Evolutionary conservation across 345 rosid species (phyloP).

Genomic region (Garcia nutans): DNA sequence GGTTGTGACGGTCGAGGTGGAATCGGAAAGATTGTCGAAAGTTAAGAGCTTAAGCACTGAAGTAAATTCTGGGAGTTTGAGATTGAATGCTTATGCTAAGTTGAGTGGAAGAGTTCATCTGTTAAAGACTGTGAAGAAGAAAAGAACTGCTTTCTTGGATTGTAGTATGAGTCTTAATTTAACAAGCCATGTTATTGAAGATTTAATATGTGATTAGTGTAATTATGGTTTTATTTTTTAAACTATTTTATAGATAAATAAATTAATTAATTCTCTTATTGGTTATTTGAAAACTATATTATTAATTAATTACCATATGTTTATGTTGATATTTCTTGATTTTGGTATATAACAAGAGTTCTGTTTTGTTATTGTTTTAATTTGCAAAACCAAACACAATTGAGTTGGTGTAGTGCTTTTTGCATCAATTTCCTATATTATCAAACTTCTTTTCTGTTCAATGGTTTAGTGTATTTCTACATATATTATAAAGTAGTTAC

Average conservation of each 20-base stretch:
- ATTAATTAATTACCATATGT: no score
- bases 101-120: slow-evolving; percentile 43
- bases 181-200: slow-evolving; percentile 14
- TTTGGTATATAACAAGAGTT: no score
- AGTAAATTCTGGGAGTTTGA: slow-evolving; percentile 41
- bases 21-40: slow-evolving; percentile 30
- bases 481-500: no score
- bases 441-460: no score
- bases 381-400: no score
- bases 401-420: no score
- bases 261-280: neutral
- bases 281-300: neutral
- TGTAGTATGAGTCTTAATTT: slow-evolving; percentile 41
- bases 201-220: slow-evolving; percentile 29
- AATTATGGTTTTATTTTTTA: neutral
- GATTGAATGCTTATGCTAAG: slow-evolving; percentile 35
- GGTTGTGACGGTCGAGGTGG: slow-evolving; percentile 23
- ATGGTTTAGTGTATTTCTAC: no score
- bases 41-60: slow-evolving; percentile 30
- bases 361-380: no score
- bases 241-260: no score
- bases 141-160: slow-evolving; percentile 36
- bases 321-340: no score
- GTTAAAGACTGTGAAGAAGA: slow-evolving; percentile 30
- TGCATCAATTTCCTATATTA: no score